These are phyloP conservation scores for Tothia fuscella DNA, from an alignment of 2,329 filamentous ascomycete species.

Conservation along the genomic window DNA sequence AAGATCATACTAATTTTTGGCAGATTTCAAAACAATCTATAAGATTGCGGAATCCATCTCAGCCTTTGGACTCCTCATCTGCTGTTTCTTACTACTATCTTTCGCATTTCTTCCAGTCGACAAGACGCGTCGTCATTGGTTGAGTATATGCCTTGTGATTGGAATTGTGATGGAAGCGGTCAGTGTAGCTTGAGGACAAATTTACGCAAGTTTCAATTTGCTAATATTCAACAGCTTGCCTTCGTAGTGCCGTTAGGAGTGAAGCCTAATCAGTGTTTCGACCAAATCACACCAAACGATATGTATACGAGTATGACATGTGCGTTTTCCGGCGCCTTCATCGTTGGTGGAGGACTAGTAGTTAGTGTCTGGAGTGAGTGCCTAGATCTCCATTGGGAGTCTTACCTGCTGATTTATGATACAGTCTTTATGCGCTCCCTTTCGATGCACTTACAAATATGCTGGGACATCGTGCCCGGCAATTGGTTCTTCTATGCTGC, in stretches of 20 bases:
- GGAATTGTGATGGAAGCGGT: constrained; percentile 71
- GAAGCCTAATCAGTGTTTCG: constrained; percentile 69
- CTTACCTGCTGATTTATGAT: neutral
- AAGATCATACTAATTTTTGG: constrained; percentile 11
- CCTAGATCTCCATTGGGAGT: neutral
- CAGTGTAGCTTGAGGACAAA: constrained; percentile 28
- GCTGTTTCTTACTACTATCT: constrained; percentile 64
- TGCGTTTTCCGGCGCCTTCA: constrained; percentile 74
- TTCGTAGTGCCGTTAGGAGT: constrained; percentile 80
- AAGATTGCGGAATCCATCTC: constrained; percentile 71
- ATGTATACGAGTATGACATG: constrained; percentile 76
- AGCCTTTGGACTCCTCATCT: constrained; percentile 58
- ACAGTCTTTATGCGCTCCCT: constrained; percentile 71
- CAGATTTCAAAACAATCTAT: constrained; percentile 45
- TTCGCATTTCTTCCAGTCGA: constrained; percentile 73
- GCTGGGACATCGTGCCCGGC: constrained; percentile 88
- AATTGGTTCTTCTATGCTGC: constrained; percentile 80
- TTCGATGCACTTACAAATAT: constrained; percentile 92
- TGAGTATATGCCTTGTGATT: constrained; percentile 75
- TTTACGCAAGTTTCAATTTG: neutral
- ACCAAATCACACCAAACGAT: constrained; percentile 84
- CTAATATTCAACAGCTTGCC: constrained; percentile 49
- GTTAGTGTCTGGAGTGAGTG: constrained; percentile 66
- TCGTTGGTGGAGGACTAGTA: constrained; percentile 76
- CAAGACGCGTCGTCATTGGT: constrained; percentile 83